Base-by-base conservation (phyloP, 2,329 filamentous ascomycete genomes). In the Dactylellina drechsleri region DNA sequence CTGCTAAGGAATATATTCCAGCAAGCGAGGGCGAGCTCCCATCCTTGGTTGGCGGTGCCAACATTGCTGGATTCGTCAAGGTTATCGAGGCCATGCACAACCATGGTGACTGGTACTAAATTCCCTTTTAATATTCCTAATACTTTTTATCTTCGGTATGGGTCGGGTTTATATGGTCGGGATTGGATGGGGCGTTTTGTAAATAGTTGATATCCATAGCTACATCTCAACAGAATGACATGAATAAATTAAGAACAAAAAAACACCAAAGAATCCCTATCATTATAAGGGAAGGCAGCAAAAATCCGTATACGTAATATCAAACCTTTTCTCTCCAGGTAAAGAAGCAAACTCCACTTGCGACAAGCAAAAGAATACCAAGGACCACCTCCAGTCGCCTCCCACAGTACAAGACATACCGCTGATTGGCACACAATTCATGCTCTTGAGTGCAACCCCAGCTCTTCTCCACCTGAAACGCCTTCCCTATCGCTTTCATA, bases 51-150 rank as follows among this genome's bases (percentile, higher is more conserved):
- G 93, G 92, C 73, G 95, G 95, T 80, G 92, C 90, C 86, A 98
- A 98, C 85, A 97, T 99, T 85, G 95, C 95, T 76, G 95, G 95
- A 72, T 98, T 97, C 86, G 90, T 91, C 84, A 99, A 98, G 90
- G 94, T 98, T 66, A 93, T 90, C 61, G 87, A 89, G 80, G 94
- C 95, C 81, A 98, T 98, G 94, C 88, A 91, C 82, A 92, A 96
- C 83, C 94, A 97, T 84, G 95, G 95, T 81, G 94, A 98, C 84
- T 98, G 93, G 94, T 98, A 54, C 40, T 75, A 75, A 43, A 65
- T 59, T 28, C n/a, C 31, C 36, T 47, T 45, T 28, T n/a, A 8
- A 16, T 28, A 54, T 60, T 49, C 16, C 2, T 4, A 18, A n/a
- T 47, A 8, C 1, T 26, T 36, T 59, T 40, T 56, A 18, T 13